Conservation (phyloP, 2,329 filamentous ascomycete genomes). For the Malbranchea zuffiana region DNA sequence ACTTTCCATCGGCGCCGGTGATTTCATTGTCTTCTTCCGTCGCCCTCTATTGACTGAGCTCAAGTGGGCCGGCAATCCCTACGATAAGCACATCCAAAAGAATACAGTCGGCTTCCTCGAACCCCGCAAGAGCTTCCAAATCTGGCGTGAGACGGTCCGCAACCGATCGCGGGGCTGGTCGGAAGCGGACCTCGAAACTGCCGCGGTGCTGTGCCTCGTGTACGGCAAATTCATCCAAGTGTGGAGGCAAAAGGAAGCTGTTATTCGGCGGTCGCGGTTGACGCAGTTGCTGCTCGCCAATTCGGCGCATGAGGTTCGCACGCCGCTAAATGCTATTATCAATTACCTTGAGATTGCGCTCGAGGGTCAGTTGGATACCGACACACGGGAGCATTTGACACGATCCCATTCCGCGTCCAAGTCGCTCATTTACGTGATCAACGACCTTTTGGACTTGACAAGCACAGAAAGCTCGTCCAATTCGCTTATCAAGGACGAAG, state of each 20-base stretch:
- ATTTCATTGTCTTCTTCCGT: conserved; percentile 7
- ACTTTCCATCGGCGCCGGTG: not conserved
- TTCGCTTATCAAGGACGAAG: conserved; percentile 7
- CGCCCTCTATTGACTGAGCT: conserved; percentile 3
- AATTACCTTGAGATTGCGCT: conserved; percentile 8
- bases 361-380: conserved; percentile 1
- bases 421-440: conserved; percentile 7
- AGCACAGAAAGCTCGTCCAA: not conserved
- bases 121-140: conserved; percentile 5
- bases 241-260: conserved; percentile 7
- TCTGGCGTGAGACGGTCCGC: conserved; percentile 2
- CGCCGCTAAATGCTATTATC: conserved; percentile 6
- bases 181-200: conserved; percentile 2
- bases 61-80: conserved; percentile 7
- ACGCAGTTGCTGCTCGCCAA: conserved; percentile 6
- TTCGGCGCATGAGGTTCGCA: conserved; percentile 7
- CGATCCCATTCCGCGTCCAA: conserved; percentile 7
- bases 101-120: conserved; percentile 1
- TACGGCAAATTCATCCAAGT: conserved; percentile 7
- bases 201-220: conserved; percentile 3
- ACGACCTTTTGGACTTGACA: conserved; percentile 7
- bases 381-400: conserved; percentile 4
- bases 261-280: conserved; percentile 4
- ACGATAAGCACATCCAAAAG: conserved; percentile 3
- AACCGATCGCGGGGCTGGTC: conserved; percentile 6